Conservation (phyloP, 164 flowering plant species). For the Sedum album region DNA sequence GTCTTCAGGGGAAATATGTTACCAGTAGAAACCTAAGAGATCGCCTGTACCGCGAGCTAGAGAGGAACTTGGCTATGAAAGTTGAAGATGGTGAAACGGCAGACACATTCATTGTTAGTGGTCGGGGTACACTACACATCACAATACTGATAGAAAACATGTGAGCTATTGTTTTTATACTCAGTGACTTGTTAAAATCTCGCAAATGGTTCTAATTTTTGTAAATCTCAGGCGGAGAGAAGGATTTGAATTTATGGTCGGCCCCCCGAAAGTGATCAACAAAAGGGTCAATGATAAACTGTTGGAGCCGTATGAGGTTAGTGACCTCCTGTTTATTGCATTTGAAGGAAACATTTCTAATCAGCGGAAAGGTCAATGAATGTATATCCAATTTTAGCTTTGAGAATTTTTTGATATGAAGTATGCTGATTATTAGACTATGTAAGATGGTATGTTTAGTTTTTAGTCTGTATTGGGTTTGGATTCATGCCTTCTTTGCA, state of each 20-base stretch:
- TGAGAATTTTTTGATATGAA: neutral
- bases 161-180: constrained; percentile 34
- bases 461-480: neutral
- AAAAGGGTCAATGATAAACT: constrained; percentile 63
- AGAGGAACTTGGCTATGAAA: constrained; percentile 93
- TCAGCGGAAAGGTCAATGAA: too few relatives aligned
- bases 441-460: too few relatives aligned
- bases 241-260: constrained; percentile 98
- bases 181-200: constrained; percentile 5
- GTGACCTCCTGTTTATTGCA: neutral
- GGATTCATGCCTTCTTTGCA: neutral
- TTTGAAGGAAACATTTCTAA: neutral
- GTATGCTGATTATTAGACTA: too few relatives aligned
- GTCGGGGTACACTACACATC: constrained; percentile 92
- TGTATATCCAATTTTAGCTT: too few relatives aligned
- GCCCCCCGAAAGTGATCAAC: constrained; percentile 95
- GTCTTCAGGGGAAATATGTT: constrained; percentile 80
- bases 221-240: constrained; percentile 78
- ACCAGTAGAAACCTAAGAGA: constrained; percentile 95
- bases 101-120: constrained; percentile 93
- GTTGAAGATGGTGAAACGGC: constrained; percentile 99
- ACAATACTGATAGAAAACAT: constrained; percentile 96
- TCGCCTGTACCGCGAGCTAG: constrained; percentile 88
- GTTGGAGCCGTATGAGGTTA: constrained; percentile 88
- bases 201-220: constrained; percentile 13